Evolutionary conservation across 2,329 filamentous ascomycete species (phyloP).

Genomic region (Colletotrichum nymphaeae): DNA sequence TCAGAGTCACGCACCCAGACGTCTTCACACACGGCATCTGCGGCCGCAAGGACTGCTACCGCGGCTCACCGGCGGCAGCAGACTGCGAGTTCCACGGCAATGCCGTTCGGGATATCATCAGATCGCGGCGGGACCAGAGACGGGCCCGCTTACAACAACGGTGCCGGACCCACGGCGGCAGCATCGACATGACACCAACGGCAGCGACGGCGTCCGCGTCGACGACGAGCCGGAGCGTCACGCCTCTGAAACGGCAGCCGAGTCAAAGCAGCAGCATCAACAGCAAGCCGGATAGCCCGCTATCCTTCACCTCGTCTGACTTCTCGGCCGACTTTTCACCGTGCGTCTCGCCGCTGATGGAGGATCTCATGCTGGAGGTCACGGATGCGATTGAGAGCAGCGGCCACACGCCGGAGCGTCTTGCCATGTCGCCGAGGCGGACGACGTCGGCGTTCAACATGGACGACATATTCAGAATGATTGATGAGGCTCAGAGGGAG

Average conservation of each 20-base stretch:
- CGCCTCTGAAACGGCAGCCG: conserved; percentile 24
- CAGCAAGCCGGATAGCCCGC: conserved; percentile 22
- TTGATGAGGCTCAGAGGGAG: conserved; percentile 32
- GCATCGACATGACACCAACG: too few species aligned
- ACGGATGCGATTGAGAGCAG: conserved; percentile 32
- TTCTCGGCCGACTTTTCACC: conserved; percentile 25
- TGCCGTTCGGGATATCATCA: conserved; percentile 31
- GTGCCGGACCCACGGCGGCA: conserved; percentile 12
- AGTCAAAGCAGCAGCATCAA: conserved; percentile 22
- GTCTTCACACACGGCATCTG: conserved; percentile 7
- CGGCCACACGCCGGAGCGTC: background rate
- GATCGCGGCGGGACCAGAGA: conserved; percentile 22
- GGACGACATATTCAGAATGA: conserved; percentile 25
- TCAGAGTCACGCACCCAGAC: conserved; percentile 2
- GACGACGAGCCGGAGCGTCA: conserved; percentile 20
- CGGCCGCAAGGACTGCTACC: conserved; percentile 21
- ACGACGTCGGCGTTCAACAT: conserved; percentile 14
- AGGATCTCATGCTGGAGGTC: conserved; percentile 31
- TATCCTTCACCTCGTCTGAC: conserved; percentile 16
- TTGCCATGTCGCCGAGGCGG: background rate
- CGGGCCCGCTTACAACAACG: conserved; percentile 28
- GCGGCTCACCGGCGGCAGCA: background rate
- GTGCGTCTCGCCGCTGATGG: conserved; percentile 32
- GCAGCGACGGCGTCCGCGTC: background rate
- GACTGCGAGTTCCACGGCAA: conserved; percentile 26